These are phyloP conservation scores for Sechiopsis laciniata DNA, from an alignment of 306 rosid genomes.

Conservation along the genomic window DNA sequence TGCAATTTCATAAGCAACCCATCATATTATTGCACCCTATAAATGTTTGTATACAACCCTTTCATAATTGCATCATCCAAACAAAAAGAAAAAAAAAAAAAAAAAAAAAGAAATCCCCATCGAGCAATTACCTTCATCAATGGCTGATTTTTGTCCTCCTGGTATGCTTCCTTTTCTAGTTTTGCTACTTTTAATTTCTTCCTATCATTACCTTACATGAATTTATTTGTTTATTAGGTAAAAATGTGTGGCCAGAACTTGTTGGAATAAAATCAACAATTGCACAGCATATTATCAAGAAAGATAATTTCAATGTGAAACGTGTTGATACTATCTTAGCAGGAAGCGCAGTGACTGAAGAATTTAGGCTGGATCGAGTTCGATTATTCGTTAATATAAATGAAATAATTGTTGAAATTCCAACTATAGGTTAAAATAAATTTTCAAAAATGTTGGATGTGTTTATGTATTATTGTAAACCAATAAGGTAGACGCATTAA, in stretches of 20 bases:
- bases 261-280: background rate
- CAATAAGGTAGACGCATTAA: too few species aligned
- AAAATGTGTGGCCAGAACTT: conserved; percentile 8
- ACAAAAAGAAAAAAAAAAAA: conserved; percentile 15
- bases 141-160: conserved; percentile 10
- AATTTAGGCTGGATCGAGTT: background rate
- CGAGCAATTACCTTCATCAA: background rate
- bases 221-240: background rate
- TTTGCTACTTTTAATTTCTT: background rate
- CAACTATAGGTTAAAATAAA: background rate
- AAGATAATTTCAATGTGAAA: background rate
- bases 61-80: background rate
- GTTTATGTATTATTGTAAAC: background rate
- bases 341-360: background rate
- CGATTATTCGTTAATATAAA: too few species aligned
- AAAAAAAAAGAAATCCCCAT: too few species aligned
- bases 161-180: background rate
- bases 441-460: background rate
- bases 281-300: background rate
- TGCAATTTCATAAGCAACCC: background rate
- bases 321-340: background rate
- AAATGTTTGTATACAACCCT: background rate
- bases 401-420: background rate
- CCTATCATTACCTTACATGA: too few species aligned
- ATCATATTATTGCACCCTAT: background rate